Base-by-base conservation (phyloP, 371 early-diverging fungal genomes). In the Chytridium lagenaria region DNA sequence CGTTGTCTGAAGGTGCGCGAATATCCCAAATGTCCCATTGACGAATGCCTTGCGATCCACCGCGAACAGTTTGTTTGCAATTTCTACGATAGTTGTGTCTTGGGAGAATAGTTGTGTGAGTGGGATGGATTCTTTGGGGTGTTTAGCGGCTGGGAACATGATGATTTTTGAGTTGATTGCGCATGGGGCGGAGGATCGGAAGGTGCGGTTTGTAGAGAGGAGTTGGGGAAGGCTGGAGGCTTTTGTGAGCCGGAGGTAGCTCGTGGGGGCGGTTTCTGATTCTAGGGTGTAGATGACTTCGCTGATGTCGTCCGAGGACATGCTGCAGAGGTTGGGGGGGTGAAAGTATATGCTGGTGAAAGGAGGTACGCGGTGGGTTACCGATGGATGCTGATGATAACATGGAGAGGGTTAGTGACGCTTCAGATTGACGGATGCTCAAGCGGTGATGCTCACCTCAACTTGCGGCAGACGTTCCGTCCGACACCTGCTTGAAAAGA, bases 151-250 rank as follows among this genome's bases (percentile, higher is more conserved):
- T 2, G 63, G 33, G 36, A 31, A 63, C 12, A 63, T 12, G 16
- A 63, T 31, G 33, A 37, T 31, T 7, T 36, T 15, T 7, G 34
- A 31, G 2, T 23, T 3, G 19, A 23, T 31, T 7, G 63, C 33
- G 10, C 26, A 28, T 15, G 36, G 30, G 3, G 26, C 31, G 12
- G 63, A 31, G 23, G 12, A 2, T 30, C 63, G 63, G 36, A 63
- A 63, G 63, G 34, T 23, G 19, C 63, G 63, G 63, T 63, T 63
- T 3, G 63, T 31, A 7, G 30, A 10, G 34, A 63, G 63, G 34
- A 63, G 63, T 15, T 15, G 2, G 5, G 30, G 36, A 36, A 16
- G 3, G 63, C 10, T 63, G 37, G 12, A 12, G 31, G 63, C 12
- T 37, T 63, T 63, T 26, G 36, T 36, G 63, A 63, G 30, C 33